A percentile compares a stretch with the other conserved stretches of the same genome.
Evolutionary conservation across 306 rosid genomes (phyloP).

Genomic region (Sicyos edulis): DNA sequence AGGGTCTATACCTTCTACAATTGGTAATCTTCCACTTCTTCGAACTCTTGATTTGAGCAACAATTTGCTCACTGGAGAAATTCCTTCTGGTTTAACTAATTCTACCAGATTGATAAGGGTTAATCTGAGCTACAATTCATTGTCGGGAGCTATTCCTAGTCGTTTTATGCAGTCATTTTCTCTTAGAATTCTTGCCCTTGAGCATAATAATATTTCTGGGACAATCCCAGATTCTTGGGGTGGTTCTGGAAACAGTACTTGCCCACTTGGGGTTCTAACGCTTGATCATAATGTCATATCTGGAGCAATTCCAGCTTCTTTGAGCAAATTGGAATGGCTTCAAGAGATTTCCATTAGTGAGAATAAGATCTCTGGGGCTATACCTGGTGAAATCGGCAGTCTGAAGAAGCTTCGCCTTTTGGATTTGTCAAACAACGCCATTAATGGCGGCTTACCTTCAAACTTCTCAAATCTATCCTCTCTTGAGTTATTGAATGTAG

Average conservation of each 20-base stretch:
- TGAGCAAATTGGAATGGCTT: conserved; percentile 48
- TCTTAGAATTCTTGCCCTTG: conserved; percentile 55
- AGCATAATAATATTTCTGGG: conserved; percentile 71
- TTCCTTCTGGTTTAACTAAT: conserved; percentile 62
- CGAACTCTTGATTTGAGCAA: conserved; percentile 82
- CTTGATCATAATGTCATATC: conserved; percentile 61
- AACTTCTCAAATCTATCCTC: conserved; percentile 58
- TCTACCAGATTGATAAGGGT: conserved; percentile 59
- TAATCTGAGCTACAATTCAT: conserved; percentile 72
- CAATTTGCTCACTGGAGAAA: conserved; percentile 54
- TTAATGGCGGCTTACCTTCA: conserved; percentile 64
- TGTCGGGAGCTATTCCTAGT: conserved; percentile 65
- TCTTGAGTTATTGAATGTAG: conserved; percentile 48
- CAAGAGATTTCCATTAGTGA: conserved; percentile 53
- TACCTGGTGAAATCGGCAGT: conserved; percentile 59
- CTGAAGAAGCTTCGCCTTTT: conserved; percentile 53
- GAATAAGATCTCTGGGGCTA: conserved; percentile 51
- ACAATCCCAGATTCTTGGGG: conserved; percentile 57
- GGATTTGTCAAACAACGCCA: conserved; percentile 66
- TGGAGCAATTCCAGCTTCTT: conserved; percentile 55
- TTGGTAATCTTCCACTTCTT: conserved; percentile 65
- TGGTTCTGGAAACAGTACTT: conserved; percentile 31
- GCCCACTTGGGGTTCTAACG: conserved; percentile 48
- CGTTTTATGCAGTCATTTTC: conserved; percentile 45
- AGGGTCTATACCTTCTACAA: conserved; percentile 70